Evolutionary conservation across 2,329 filamentous ascomycete species (phyloP), one percentile per base, ranked within the genome.

Genomic region (Beauveria asiatica): DNA sequence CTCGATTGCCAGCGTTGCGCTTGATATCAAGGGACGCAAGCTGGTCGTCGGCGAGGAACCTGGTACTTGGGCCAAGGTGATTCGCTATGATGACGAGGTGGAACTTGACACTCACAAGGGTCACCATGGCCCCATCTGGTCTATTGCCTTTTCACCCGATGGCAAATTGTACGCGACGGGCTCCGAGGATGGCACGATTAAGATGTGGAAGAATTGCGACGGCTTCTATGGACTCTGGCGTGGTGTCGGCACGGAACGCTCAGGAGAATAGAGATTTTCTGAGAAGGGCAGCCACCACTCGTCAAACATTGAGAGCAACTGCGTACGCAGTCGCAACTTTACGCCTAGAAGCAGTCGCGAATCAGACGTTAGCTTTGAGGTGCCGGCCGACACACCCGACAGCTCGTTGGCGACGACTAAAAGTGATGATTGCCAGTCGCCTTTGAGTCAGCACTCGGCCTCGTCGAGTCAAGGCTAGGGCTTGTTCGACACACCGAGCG

Each of bases 71-170:
- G 93, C 94, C n/a, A 86, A 90, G 62, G 89, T 97, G 6, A 95
- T 96, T 76, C 85, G 92, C 68, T 93, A 92, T 75, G 91, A 97
- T 62, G 86, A 87, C 54, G 88, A 88, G 67, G 81, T 83, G 65
- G 92, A 96, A 73, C 77, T 97, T 48, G 94, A 97, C 72, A 88
- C 93, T 13, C 90, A 96, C 76, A 97, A 97, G 75, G 94, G 94
- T 25, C 94, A 99, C 67, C 94, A 99, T 69, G 94, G 94, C 1
- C 93, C 93, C 1, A 94, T 99, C 63, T 99, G 94, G 94, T 96
- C 92, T 6, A 86, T 95, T 62, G 88, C 88, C 60, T 99, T 96
- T 74, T 94, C 92, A 0, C 94, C 94, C 0, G 94, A 99, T 69
- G 92, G 92, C 51, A 97, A 96, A 71, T 78, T 99, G 8, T 99